These are phyloP conservation scores for Leucaena leucocephala DNA, from an alignment of 306 rosid genomes.

Conservation along the genomic window DNA sequence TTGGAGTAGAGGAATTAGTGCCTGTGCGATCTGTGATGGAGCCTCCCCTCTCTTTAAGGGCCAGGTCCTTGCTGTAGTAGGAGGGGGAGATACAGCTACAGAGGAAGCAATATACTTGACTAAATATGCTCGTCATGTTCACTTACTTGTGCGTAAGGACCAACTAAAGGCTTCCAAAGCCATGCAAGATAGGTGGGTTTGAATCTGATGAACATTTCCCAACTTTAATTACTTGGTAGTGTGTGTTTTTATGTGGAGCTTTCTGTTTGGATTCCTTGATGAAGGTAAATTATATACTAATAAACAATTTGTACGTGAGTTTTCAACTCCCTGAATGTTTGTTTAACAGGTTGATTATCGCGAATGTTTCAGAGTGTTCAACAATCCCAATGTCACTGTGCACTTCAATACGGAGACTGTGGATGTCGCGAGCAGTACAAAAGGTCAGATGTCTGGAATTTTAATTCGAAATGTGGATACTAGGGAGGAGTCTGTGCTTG, in stretches of 20 bases:
- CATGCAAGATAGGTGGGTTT: constrained; percentile 95
- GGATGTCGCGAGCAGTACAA: constrained; percentile 86
- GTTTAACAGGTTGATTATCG: constrained; percentile 99
- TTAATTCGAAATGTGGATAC: constrained; percentile 66
- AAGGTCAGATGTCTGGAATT: constrained; percentile 92
- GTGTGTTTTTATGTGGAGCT: neutral
- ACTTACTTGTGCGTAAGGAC: constrained; percentile 83
- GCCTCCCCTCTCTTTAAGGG: constrained; percentile 97
- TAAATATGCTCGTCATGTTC: constrained; percentile 92
- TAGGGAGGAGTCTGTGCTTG: constrained; percentile 75
- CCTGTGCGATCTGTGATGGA: constrained; percentile 98
- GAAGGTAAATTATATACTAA: constrained; percentile 55
- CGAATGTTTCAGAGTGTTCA: constrained; percentile 99
- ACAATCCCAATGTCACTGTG: constrained; percentile 84
- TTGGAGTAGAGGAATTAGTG: constrained; percentile 99
- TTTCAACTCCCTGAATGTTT: constrained; percentile 97
- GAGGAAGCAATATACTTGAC: constrained; percentile 93
- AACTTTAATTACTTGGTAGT: constrained; percentile 21
- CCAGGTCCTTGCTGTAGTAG: constrained; percentile 91
- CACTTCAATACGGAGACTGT: constrained; percentile 90
- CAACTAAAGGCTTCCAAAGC: constrained; percentile 94
- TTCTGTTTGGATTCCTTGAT: constrained; percentile 35
- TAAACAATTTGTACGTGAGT: constrained; percentile 66
- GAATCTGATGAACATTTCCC: constrained; percentile 44
- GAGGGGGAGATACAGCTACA: constrained; percentile 98